phyloP scores from a whole-genome alignment of 1,284 basidiomycete genomes.

The Wolfiporia cocos region DNA sequence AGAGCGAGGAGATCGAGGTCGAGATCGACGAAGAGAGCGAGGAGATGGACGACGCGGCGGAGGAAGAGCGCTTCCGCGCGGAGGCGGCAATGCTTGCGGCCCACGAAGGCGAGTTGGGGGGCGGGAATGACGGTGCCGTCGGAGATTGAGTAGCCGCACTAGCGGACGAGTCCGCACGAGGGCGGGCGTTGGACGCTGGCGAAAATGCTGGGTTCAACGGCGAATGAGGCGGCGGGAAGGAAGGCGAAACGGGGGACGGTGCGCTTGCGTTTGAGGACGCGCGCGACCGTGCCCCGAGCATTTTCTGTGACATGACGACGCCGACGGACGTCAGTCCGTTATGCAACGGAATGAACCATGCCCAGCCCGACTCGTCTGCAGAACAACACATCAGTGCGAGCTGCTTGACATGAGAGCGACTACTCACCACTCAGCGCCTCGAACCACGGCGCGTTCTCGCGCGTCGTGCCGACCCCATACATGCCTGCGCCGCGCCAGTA shows the following conservation, averaged over 20 bases:
- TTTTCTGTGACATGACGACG: slow-evolving; percentile 61
- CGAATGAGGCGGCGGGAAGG: too few relatives aligned
- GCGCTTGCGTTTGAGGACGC: slow-evolving; percentile 22
- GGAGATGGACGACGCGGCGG: too few relatives aligned
- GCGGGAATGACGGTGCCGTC: too few relatives aligned
- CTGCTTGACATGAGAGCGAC: neutral
- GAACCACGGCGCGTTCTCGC: slow-evolving; percentile 53
- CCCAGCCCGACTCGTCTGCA: slow-evolving; percentile 73
- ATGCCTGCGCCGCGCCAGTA: slow-evolving; percentile 56
- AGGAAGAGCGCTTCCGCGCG: too few relatives aligned
- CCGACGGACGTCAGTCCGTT: slow-evolving; percentile 65
- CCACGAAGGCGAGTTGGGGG: too few relatives aligned
- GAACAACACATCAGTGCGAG: neutral
- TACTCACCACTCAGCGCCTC: slow-evolving; percentile 58
- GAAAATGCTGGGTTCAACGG: too few relatives aligned
- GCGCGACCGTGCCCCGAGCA: slow-evolving; percentile 24
- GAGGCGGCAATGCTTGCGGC: too few relatives aligned
- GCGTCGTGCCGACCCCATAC: slow-evolving; percentile 49
- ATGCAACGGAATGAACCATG: slow-evolving; percentile 74
- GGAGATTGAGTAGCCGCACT: too few relatives aligned
- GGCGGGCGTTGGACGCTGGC: too few relatives aligned
- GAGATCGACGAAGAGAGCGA: too few relatives aligned
- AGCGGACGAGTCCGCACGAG: too few relatives aligned
- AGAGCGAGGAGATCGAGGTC: slow-evolving; percentile 6
- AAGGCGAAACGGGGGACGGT: too few relatives aligned